Percentiles rank a stretch among this genome's conserved stretches.
These are phyloP conservation scores for Mediolabrus comicus DNA, from an alignment of 108 stramenopile species.

Conservation along the genomic window DNA sequence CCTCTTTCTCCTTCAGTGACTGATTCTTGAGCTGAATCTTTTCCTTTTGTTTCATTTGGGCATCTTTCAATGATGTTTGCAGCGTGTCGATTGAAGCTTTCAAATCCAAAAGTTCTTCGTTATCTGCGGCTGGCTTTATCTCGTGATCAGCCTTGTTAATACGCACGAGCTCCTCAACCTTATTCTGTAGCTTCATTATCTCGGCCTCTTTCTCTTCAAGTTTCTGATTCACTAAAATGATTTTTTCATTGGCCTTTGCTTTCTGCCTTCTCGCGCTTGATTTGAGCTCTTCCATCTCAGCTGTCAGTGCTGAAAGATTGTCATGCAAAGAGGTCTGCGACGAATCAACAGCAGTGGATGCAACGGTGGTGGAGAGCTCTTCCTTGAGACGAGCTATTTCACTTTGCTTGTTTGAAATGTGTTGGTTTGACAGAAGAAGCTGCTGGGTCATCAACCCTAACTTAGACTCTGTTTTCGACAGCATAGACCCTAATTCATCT, in stretches of 20 bases:
- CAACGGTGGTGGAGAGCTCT: constrained; percentile 12
- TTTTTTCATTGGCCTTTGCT: constrained; percentile 30
- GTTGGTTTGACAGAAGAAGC: constrained; percentile 24
- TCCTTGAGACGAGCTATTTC: constrained; percentile 20
- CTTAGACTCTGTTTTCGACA: constrained; percentile 11
- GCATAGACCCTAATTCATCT: constrained; percentile 15
- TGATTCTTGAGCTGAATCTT: constrained; percentile 32
- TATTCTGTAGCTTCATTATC: constrained; percentile 7
- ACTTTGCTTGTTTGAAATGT: constrained; percentile 22
- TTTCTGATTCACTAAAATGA: constrained; percentile 4
- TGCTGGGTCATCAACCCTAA: constrained; percentile 20
- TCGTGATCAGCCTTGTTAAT: background rate
- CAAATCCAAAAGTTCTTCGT: background rate
- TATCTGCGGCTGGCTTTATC: background rate
- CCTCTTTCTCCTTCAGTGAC: constrained; percentile 31
- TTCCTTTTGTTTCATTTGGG: constrained; percentile 33
- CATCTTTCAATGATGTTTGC: constrained; percentile 4
- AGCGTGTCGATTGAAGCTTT: background rate
- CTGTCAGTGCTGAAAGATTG: background rate
- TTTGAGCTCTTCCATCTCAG: constrained; percentile 11
- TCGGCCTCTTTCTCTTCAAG: constrained; percentile 25
- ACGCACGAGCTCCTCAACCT: background rate
- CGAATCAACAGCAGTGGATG: background rate
- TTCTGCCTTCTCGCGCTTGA: constrained; percentile 16
- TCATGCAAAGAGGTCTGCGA: background rate